These are phyloP conservation scores for Cylindricascospora bacillispora DNA, from an alignment of 1,139 yeast genomes.

Conservation along the genomic window DNA sequence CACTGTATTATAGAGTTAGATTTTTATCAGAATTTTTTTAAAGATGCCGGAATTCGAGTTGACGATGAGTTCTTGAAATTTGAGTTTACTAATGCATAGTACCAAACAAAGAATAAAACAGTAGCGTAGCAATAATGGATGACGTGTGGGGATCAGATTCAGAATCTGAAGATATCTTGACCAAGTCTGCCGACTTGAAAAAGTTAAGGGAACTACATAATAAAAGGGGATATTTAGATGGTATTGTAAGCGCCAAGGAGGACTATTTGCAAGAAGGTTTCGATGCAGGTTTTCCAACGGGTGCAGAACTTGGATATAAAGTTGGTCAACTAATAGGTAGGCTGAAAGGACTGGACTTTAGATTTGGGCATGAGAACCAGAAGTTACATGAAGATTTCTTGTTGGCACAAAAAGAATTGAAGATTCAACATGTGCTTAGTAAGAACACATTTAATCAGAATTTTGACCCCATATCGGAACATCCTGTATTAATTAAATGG, in stretches of 20 bases:
- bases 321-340: conserved; percentile 59
- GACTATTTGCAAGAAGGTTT: conserved; percentile 64
- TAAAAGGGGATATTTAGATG: conserved; percentile 79
- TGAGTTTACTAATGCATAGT: too few species aligned
- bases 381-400: conserved; percentile 9
- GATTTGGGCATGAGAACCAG: conserved; percentile 13
- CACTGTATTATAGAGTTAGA: too few species aligned
- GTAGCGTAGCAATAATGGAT: conserved; percentile 6
- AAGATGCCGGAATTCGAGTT: too few species aligned
- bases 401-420: conserved; percentile 14
- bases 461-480: conserved; percentile 8
- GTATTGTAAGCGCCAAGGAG: conserved; percentile 61
- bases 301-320: conserved; percentile 53
- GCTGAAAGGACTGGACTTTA: conserved; percentile 19
- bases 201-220: conserved; percentile 50
- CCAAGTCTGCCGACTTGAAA: conserved; percentile 17
- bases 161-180: conserved; percentile 2
- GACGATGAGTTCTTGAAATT: too few species aligned
- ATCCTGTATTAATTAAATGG: conserved; percentile 14
- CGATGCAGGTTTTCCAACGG: conserved; percentile 64
- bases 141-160: conserved; percentile 22
- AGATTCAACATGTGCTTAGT: conserved; percentile 17
- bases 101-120: background rate
- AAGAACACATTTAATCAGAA: conserved; percentile 16
- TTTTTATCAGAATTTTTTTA: too few species aligned